phyloP scores from a whole-genome alignment of 805 yeast genomes.

The Sporopachydermia quercuum region DNA sequence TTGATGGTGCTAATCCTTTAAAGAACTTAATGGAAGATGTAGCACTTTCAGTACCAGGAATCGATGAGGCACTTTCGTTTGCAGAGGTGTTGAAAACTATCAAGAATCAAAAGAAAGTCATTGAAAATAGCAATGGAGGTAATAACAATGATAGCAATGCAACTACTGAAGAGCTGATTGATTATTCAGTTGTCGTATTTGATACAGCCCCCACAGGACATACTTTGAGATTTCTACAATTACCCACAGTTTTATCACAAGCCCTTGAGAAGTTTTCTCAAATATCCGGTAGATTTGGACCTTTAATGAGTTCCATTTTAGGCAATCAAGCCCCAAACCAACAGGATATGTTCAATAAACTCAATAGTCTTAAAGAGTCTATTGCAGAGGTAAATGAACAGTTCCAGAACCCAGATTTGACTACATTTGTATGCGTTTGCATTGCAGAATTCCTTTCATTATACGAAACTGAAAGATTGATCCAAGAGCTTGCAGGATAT shows the following conservation, averaged over 20 bases:
- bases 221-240: constrained; percentile 84
- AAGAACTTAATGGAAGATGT: constrained; percentile 72
- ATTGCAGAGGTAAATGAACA: constrained; percentile 86
- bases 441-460: constrained; percentile 91
- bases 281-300: constrained; percentile 76
- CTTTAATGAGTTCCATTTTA: constrained; percentile 67
- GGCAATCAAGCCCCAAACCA: constrained; percentile 37
- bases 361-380: constrained; percentile 64
- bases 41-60: constrained; percentile 94
- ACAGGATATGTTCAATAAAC: constrained; percentile 61
- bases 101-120: constrained; percentile 43
- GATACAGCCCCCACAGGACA: constrained; percentile 99
- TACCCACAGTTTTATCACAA: constrained; percentile 85
- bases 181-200: constrained; percentile 80
- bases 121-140: constrained; percentile 18
- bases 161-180: constrained; percentile 22
- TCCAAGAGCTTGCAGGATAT: constrained; percentile 88
- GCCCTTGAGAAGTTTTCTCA: constrained; percentile 78
- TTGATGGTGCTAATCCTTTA: constrained; percentile 37
- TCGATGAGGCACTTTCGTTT: constrained; percentile 94
- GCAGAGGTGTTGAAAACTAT: constrained; percentile 97
- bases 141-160: no score
- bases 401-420: constrained; percentile 89
- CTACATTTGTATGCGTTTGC: constrained; percentile 93
- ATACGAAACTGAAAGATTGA: constrained; percentile 95